Conservation (phyloP, 2,329 filamentous ascomycete genomes). For the Ramularia endophylla region DNA sequence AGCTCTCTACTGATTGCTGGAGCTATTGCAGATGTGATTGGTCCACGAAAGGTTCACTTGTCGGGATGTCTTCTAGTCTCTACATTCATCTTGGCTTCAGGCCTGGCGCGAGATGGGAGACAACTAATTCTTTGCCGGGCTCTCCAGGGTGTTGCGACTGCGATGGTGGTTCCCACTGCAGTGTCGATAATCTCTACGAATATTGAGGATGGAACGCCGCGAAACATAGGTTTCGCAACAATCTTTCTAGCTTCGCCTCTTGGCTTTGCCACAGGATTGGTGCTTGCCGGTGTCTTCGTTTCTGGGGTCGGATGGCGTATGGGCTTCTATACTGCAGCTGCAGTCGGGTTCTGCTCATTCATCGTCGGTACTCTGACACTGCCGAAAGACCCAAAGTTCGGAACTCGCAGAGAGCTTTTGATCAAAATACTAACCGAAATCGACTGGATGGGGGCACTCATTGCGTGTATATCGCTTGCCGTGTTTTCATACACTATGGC, state of each 20-base stretch:
- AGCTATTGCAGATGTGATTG: conserved; percentile 48
- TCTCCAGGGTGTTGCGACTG: conserved; percentile 17
- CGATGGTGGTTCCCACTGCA: conserved; percentile 37
- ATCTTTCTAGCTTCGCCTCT: conserved; percentile 46
- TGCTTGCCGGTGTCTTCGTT: conserved; percentile 46
- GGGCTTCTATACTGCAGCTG: conserved; percentile 37
- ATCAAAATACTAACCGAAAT: conserved; percentile 43
- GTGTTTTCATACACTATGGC: conserved; percentile 47
- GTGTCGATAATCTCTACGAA: conserved; percentile 45
- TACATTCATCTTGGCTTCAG: conserved; percentile 39
- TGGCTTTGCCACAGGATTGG: conserved; percentile 47
- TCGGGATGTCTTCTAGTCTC: conserved; percentile 31
- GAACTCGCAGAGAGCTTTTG: too few species aligned
- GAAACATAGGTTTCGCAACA: conserved; percentile 49
- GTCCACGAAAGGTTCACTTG: conserved; percentile 42
- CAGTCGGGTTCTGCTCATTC: not conserved
- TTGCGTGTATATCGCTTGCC: conserved; percentile 43
- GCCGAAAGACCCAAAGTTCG: too few species aligned
- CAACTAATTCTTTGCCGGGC: conserved; percentile 21
- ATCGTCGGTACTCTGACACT: too few species aligned
- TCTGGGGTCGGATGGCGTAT: conserved; percentile 47
- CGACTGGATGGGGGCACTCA: conserved; percentile 48
- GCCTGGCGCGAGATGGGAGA: conserved; percentile 32
- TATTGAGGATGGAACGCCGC: conserved; percentile 39
- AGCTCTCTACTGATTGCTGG: conserved; percentile 47